A percentile compares a stretch with the other conserved stretches of the same genome.
These are phyloP conservation scores for Triadica sebifera DNA, from an alignment of 345 rosid species.

Conservation along the genomic window DNA sequence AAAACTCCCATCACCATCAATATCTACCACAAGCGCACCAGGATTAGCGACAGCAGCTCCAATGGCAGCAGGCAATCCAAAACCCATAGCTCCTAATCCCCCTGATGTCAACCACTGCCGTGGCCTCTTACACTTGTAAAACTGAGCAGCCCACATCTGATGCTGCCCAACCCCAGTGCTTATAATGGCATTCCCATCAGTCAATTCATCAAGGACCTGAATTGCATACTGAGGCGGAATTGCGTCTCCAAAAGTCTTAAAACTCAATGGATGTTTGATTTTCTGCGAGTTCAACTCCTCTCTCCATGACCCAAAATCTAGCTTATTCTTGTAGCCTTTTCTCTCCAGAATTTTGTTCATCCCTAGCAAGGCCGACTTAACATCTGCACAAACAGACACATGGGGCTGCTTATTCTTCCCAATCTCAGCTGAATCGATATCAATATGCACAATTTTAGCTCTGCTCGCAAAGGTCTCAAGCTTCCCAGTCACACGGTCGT, in stretches of 20 bases:
- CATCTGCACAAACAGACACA: conserved; percentile 80
- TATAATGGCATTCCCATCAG: conserved; percentile 75
- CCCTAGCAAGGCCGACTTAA: conserved; percentile 75
- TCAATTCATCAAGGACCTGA: conserved; percentile 80
- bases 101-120: conserved; percentile 90
- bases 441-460: conserved; percentile 93
- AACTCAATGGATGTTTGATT: conserved; percentile 58
- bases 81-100: conserved; percentile 98
- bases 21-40: conserved; percentile 69
- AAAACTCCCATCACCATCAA: conserved; percentile 98
- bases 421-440: conserved; percentile 89
- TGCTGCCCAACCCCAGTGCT: conserved; percentile 98
- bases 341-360: conserved; percentile 62
- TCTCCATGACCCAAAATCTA: conserved; percentile 70
- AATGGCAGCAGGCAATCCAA: conserved; percentile 91
- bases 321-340: conserved; percentile 35
- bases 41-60: conserved; percentile 97
- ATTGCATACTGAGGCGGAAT: conserved; percentile 95
- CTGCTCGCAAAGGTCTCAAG: conserved; percentile 91
- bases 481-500: conserved; percentile 95
- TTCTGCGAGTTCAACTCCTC: conserved; percentile 72
- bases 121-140: conserved; percentile 81
- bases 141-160: conserved; percentile 99
- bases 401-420: conserved; percentile 99
- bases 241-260: conserved; percentile 77